phyloP scores from a whole-genome alignment of 208 protist genomes.

The Trypanosoma caninum region DNA sequence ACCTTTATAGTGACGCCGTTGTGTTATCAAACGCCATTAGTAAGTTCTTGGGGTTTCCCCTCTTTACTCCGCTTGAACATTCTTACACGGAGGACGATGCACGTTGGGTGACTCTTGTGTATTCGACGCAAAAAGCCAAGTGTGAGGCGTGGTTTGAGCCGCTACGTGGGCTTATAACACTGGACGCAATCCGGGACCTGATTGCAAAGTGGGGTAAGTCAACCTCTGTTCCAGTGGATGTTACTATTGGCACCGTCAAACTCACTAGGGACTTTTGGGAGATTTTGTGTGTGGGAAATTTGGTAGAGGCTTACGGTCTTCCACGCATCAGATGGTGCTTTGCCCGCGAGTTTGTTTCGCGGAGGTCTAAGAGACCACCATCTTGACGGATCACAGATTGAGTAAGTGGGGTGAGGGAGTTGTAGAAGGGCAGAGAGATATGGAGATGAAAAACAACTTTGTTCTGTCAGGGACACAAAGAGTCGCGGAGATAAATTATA shows the following conservation, averaged over 20 bases:
- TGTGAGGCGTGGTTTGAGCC: slow-evolving; percentile 33
- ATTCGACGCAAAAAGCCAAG: slow-evolving; percentile 41
- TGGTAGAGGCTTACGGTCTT: slow-evolving; percentile 61
- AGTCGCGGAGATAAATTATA: too few species aligned
- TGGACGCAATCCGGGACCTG: slow-evolving; percentile 33
- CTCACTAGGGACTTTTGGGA: slow-evolving; percentile 58
- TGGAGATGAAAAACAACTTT: not conserved
- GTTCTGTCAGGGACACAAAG: too few species aligned
- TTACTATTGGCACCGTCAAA: slow-evolving; percentile 30
- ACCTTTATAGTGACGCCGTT: slow-evolving; percentile 17
- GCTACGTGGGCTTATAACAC: slow-evolving; percentile 42
- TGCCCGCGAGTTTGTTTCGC: slow-evolving; percentile 4
- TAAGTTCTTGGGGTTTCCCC: slow-evolving; percentile 43
- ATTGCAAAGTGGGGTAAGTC: slow-evolving; percentile 37
- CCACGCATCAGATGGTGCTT: slow-evolving; percentile 45
- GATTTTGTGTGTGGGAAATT: slow-evolving; percentile 50
- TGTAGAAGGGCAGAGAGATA: not conserved
- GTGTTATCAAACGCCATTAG: slow-evolving; percentile 56
- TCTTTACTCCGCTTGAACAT: slow-evolving; percentile 62
- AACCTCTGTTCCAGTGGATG: slow-evolving; percentile 33
- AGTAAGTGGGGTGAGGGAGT: not conserved
- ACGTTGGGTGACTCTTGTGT: slow-evolving; percentile 63
- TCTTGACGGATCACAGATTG: not conserved
- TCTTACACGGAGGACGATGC: slow-evolving; percentile 68
- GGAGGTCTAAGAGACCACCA: slow-evolving; percentile 7